Evolutionary conservation across 345 rosid genomes (phyloP).

Genomic region (Corchorus capsularis): DNA sequence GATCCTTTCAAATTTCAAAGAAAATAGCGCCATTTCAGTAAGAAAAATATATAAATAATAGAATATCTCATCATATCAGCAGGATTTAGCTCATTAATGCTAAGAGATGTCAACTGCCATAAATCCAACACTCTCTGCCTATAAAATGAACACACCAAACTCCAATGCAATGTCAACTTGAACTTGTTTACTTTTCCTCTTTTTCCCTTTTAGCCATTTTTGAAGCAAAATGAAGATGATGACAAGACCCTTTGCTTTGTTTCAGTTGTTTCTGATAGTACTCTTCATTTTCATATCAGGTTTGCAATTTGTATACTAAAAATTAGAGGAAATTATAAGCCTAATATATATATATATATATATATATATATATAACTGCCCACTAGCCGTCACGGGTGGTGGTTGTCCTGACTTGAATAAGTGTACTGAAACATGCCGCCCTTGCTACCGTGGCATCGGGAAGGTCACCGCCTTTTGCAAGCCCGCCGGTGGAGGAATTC

Average conservation of each 20-base stretch:
- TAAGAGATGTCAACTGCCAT: background rate
- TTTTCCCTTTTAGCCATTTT: background rate
- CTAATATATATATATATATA: too few species aligned
- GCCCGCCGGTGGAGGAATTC: slow-evolving; percentile 28
- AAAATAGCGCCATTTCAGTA: too few species aligned
- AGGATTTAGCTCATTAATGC: background rate
- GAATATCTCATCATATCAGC: background rate
- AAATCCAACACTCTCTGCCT: background rate
- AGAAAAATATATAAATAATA: too few species aligned
- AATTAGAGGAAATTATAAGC: too few species aligned
- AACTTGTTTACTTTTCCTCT: background rate
- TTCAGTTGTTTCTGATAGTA: slow-evolving; percentile 11
- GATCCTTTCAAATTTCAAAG: too few species aligned
- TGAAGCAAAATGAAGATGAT: background rate
- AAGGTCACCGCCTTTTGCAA: slow-evolving; percentile 17
- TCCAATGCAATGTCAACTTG: background rate
- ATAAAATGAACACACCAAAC: background rate
- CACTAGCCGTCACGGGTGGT: slow-evolving; percentile 25
- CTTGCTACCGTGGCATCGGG: slow-evolving; percentile 34
- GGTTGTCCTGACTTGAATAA: slow-evolving; percentile 28
- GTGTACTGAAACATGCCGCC: slow-evolving; percentile 27
- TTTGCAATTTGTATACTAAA: background rate
- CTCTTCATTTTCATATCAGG: slow-evolving; percentile 27
- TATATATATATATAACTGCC: too few species aligned
- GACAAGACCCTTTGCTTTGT: background rate